Base-by-base conservation (phyloP, 192 early-diverging fungal genomes). In the Coemansia sp. region DNA sequence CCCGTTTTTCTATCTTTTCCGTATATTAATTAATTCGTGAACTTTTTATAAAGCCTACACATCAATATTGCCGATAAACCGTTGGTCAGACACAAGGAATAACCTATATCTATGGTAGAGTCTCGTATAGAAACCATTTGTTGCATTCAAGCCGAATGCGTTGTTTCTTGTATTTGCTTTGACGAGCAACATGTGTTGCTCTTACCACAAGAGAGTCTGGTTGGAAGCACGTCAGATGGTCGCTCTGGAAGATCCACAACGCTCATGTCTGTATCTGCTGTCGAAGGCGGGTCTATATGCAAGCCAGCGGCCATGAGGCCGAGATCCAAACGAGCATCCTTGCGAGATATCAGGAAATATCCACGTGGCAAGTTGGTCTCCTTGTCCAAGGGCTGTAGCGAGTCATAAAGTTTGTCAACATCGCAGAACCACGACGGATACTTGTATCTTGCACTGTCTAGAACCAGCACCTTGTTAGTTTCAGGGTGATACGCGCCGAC, bases 361-460 rank as follows among this genome's bases (percentile, higher is more conserved):
- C 96, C 96, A 26, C 96, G 83, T 1, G 93, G 86, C 10, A 85
- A 72, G 2, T 88, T 87, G 0, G 96, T 98, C 51, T 91, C 94
- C 8, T 62, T 78, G 69, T 98, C 96, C 7, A 91, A 76, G 0
- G 91, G 93, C 63, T 88, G 85, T 83, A 98, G 78, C 13, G 95
- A 87, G 58, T 95, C 87, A 62, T 88, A 97, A 46, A 98, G 80
- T 12, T 78, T 66, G 32, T 92, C 84, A 0, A 89, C 87, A 22
- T 89, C 80, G 46, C 86, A 87, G 66, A 91, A 98, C 74, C 94
- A 98, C 10, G 88, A 88, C 11, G 96, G 96, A 65, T 97, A 96
- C 83, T 96, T 95, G 84, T 92, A 96, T 11, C 91, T 82, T 0
- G 95, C 96, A 10, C 89, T 92, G 69, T 98, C 96, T 19, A 96